These are phyloP conservation scores for Secale cereale DNA, from an alignment of 176 grass and related monocot genomes.

Conservation along the genomic window DNA sequence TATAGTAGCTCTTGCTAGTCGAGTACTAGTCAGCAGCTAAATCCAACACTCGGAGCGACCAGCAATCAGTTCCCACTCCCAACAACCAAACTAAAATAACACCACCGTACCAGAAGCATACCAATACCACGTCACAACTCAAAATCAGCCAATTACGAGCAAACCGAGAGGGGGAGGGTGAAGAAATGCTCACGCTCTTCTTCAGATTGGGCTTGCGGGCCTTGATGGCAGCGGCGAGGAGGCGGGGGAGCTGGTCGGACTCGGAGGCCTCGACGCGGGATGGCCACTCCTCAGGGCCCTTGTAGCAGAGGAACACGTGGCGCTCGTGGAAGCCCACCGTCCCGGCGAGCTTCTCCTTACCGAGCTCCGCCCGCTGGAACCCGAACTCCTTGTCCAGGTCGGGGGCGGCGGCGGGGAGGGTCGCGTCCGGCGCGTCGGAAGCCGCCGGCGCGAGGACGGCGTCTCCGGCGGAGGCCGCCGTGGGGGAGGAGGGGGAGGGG, in stretches of 20 bases:
- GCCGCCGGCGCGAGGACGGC: constrained; percentile 17
- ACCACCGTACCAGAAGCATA: neutral
- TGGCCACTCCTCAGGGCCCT: constrained; percentile 79
- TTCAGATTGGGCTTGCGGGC: constrained; percentile 52
- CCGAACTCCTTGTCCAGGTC: constrained; percentile 61
- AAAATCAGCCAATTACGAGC: constrained; percentile 7
- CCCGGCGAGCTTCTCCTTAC: constrained; percentile 60
- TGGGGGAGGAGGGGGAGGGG: constrained; percentile 36
- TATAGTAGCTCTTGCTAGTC: neutral
- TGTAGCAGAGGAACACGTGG: constrained; percentile 95
- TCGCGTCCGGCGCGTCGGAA: constrained; percentile 24
- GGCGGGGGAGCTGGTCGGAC: constrained; percentile 68
- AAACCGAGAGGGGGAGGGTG: neutral
- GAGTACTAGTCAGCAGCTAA: neutral
- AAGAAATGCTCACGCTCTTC: constrained; percentile 53
- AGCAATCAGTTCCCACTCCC: neutral
- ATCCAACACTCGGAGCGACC: neutral
- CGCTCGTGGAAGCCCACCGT: constrained; percentile 80
- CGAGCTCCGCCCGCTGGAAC: constrained; percentile 72
- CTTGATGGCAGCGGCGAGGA: constrained; percentile 67
- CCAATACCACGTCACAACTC: neutral
- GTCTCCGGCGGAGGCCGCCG: constrained; percentile 17
- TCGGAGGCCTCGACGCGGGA: constrained; percentile 71
- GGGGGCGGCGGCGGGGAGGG: neutral
- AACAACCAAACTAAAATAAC: constrained; percentile 15